Evolutionary conservation across 1,139 yeast species (phyloP), one percentile per base, ranked within the genome.

Genomic region (Suhomyces yuchorum): DNA sequence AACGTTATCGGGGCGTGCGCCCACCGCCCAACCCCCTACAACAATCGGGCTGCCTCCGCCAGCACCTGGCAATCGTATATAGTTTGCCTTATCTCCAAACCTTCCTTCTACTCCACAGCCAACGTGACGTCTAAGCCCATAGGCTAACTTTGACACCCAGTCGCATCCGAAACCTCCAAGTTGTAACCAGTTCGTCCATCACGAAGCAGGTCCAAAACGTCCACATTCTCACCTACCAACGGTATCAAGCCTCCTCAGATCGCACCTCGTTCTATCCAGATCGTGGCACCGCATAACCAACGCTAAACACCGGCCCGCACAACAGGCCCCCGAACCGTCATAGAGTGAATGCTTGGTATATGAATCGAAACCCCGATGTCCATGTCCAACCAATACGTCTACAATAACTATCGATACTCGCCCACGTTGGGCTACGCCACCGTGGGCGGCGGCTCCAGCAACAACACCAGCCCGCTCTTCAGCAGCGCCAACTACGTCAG

Each of bases 321-420:
- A 20, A 20, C 23, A 20, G 14, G 30, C 30, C 30, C 11, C 14
- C 30, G 30, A 26, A 9, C 30, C n/a, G 30, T 26, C 34, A 30
- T 30, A 30, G 6, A 9, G 39, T 22, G 39, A 36, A 37, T 37
- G 39, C 14, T 14, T 24, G 20, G n/a, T 37, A 37, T 37, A 37
- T 37, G 39, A 37, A 38, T 26, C 15, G 8, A 17, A 17, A 9
- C 14, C 14, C 15, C 4, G 23, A n/a, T 37, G 19, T 23, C 36
- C 44, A 70, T 69, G 73, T 58, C 73, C 43, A 71, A 68, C 52
- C 75, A 70, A 52, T 70, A 71, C 56, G 58, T 65, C 43, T 70
- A 66, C 52, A 63, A 61, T 53, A 63, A 55, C 55, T 68, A 65
- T 52, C 77, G 69, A 50, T 71, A 68, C 52, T 70, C 75, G 26